Base-by-base conservation (phyloP, 2,329 filamentous ascomycete species). In the Phialophora tarda region DNA sequence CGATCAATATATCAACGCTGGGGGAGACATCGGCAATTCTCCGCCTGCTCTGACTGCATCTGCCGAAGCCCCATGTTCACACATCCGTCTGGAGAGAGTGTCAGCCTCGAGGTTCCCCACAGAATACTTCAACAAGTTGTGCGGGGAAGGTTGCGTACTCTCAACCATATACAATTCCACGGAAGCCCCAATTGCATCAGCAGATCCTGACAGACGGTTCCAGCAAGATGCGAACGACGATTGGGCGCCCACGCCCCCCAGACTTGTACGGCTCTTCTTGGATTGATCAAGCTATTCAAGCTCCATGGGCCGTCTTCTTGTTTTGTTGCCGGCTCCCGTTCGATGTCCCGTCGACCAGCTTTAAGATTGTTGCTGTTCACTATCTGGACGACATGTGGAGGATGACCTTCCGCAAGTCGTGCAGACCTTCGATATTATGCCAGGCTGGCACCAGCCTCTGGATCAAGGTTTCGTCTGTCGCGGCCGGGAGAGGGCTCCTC, bases 51-150 rank as follows among this genome's bases (percentile, higher is more conserved):
- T 44, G 28, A 48, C 51, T 41, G 11, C 62, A 68, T 68, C 66
- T 68, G 66, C 66, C 66, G 66, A 68, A 68, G 66, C 66, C 66
- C 66, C 66, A 68, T 65, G n/a, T 62, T 32, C 8, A 26, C 32
- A 54, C 38, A 38, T 34, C 24, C 17, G 24, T n/a, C 44, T 56
- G 44, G 44, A 64, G 56, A 59, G 30, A 21, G n/a, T n/a, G 47
- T 57, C 65, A 67, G 61, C 60, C 50, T 67, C 17, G 51, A 51
- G 24, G 12, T 63, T 67, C 65, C 34, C 65, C 65, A 64, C 65
- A 59, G 23, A 55, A 32, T 59, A 53, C 12, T 10, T 50, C 48
- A 26, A 53, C 12, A 48, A 62, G 24, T 11, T 59, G 59, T 62
- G 64, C 59, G 64, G 59, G 59, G 64, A 62, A 62, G 32, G 21